Percentiles rank a stretch among this genome's conserved stretches.
Evolutionary conservation across 2,329 filamentous ascomycete species (phyloP).

Genomic region (Helotiales sp.): DNA sequence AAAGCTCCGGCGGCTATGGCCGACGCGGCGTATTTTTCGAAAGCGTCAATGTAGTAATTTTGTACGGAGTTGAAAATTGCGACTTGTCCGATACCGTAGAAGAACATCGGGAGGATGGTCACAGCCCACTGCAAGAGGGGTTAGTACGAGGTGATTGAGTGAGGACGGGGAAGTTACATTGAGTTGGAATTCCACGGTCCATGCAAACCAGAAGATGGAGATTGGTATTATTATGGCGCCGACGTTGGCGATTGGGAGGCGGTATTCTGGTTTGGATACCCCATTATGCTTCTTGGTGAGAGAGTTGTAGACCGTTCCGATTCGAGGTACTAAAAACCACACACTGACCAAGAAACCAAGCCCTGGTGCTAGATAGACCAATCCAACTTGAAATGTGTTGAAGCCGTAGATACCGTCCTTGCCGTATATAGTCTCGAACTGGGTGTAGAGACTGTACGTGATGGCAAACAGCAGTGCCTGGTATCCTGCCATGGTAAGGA

Average conservation of each 20-base stretch:
- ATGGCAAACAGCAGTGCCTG: constrained; percentile 56
- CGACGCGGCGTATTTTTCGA: constrained; percentile 49
- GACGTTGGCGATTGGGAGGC: constrained; percentile 48
- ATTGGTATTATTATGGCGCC: constrained; percentile 40
- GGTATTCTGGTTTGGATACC: constrained; percentile 38
- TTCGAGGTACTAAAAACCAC: constrained; percentile 40
- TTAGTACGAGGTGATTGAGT: neutral
- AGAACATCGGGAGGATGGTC: constrained; percentile 51
- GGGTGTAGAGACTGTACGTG: constrained; percentile 55
- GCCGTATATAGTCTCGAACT: constrained; percentile 52
- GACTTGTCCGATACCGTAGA: constrained; percentile 51
- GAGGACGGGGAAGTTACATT: constrained; percentile 33
- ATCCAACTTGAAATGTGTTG: constrained; percentile 37
- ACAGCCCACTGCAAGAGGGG: constrained; percentile 46
- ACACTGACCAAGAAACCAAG: constrained; percentile 36
- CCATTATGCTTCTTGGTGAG: constrained; percentile 42
- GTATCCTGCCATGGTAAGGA: constrained; percentile 52
- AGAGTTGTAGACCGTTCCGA: constrained; percentile 47
- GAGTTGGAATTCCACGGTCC: constrained; percentile 52
- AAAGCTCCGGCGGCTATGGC: constrained; percentile 51
- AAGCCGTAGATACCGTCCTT: constrained; percentile 49
- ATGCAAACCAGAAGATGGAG: constrained; percentile 45
- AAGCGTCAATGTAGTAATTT: constrained; percentile 55
- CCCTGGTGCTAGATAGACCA: constrained; percentile 40
- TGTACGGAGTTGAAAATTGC: constrained; percentile 53